Evolutionary conservation across 768 basidiomycete species (phyloP).

Genomic region (Mycena sanguinolenta): DNA sequence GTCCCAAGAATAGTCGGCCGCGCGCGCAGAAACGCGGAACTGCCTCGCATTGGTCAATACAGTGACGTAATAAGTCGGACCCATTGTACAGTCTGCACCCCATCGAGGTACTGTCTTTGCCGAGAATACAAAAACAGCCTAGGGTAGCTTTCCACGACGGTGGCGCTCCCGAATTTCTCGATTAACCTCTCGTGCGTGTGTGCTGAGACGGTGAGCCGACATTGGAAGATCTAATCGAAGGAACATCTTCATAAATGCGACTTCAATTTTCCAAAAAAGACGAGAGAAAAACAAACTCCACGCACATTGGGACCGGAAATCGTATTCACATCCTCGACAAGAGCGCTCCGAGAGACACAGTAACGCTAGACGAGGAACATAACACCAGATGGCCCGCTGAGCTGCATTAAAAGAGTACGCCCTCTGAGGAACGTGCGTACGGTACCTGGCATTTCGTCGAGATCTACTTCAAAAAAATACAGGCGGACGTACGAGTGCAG

Average conservation of each 20-base stretch:
- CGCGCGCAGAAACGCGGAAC: slow-evolving; percentile 68
- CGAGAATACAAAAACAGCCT: slow-evolving; percentile 66
- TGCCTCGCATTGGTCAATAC: slow-evolving; percentile 71
- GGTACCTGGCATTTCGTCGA: slow-evolving; percentile 61
- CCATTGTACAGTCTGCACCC: slow-evolving; percentile 67
- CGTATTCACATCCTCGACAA: slow-evolving; percentile 83
- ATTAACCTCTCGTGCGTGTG: slow-evolving; percentile 59
- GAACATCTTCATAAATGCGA: slow-evolving; percentile 68
- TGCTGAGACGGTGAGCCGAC: slow-evolving; percentile 66
- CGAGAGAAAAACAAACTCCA: slow-evolving; percentile 6
- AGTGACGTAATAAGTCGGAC: slow-evolving; percentile 59
- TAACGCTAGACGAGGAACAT: slow-evolving; percentile 81
- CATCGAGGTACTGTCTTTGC: slow-evolving; percentile 81
- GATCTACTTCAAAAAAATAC: slow-evolving; percentile 15
- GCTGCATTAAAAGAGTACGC: slow-evolving; percentile 75
- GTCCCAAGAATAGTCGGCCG: slow-evolving; percentile 55
- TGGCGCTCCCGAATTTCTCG: slow-evolving; percentile 50
- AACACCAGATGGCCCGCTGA: slow-evolving; percentile 79
- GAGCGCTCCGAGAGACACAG: slow-evolving; percentile 78
- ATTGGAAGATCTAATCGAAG: slow-evolving; percentile 68
- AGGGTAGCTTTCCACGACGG: slow-evolving; percentile 12
- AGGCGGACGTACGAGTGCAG: slow-evolving; percentile 63
- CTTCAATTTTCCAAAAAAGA: slow-evolving; percentile 1
- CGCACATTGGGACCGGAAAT: slow-evolving; percentile 80
- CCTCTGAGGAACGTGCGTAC: slow-evolving; percentile 78